These are phyloP conservation scores for Chytriomyces sp. DNA, from an alignment of 192 early-diverging fungal species.

Conservation along the genomic window DNA sequence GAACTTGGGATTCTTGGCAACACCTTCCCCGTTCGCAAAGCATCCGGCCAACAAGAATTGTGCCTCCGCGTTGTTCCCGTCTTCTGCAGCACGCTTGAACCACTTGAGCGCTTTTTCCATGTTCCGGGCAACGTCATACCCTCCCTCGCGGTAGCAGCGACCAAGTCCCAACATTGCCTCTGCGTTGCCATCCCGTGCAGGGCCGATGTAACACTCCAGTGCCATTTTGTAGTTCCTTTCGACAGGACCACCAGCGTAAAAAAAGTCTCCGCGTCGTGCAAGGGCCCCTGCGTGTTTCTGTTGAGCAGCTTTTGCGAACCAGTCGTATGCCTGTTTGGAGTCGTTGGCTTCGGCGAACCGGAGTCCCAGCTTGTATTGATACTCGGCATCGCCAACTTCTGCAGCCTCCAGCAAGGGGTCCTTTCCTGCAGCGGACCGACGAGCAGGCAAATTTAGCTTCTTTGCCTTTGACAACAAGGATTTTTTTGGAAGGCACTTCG, in stretches of 20 bases:
- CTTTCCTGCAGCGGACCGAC: no score
- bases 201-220: neutral
- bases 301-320: slow-evolving; percentile 12
- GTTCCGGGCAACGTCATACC: neutral
- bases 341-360: no score
- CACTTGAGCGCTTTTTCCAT: neutral
- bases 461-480: neutral
- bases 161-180: neutral
- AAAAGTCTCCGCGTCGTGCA: neutral
- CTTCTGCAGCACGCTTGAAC: neutral
- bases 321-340: neutral
- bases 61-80: neutral
- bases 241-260: neutral
- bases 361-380: neutral
- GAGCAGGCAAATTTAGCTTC: no score
- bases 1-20: neutral
- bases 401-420: neutral
- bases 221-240: neutral
- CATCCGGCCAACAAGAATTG: neutral
- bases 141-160: neutral
- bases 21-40: neutral
- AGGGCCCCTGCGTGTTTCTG: neutral
- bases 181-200: neutral
- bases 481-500: no score
- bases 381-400: neutral